Evolutionary conservation across 176 grass and related monocot genomes (phyloP).

Genomic region (Triticum monococcum): DNA sequence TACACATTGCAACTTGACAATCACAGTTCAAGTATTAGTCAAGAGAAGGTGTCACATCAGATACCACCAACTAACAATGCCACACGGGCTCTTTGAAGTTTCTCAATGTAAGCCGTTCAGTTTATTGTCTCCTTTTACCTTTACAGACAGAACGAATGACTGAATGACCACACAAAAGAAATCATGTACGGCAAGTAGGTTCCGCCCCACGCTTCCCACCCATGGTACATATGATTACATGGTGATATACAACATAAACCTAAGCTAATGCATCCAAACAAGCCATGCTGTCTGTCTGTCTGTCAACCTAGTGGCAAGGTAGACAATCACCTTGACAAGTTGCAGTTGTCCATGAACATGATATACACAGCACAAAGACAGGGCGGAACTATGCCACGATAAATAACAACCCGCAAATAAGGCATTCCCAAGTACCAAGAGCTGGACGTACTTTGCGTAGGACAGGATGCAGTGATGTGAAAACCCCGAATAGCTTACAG

Average conservation of each 20-base stretch:
- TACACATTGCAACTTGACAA: too few relatives aligned
- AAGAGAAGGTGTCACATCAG: too few relatives aligned
- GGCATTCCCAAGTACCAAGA: background rate
- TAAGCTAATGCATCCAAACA: slow-evolving; percentile 11
- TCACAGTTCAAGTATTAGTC: too few relatives aligned
- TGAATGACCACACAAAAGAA: background rate
- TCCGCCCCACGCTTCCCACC: background rate
- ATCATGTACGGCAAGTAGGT: background rate
- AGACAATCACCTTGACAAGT: background rate
- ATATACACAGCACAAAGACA: slow-evolving; percentile 4
- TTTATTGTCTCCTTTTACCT: slow-evolving; percentile 1
- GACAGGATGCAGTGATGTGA: background rate
- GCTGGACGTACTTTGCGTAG: background rate
- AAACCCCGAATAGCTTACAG: slow-evolving; percentile 28
- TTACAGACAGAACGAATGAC: background rate
- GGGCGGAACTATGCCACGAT: background rate
- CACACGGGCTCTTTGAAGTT: background rate
- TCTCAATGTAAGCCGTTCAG: background rate
- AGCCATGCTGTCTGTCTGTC: background rate
- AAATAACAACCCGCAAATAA: background rate
- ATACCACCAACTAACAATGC: background rate
- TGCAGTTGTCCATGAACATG: background rate
- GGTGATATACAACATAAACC: slow-evolving; percentile 24
- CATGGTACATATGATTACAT: background rate
- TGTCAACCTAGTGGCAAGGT: background rate